These are phyloP conservation scores for Coemansia erecta DNA, from an alignment of 192 early-diverging fungal genomes.

Conservation along the genomic window DNA sequence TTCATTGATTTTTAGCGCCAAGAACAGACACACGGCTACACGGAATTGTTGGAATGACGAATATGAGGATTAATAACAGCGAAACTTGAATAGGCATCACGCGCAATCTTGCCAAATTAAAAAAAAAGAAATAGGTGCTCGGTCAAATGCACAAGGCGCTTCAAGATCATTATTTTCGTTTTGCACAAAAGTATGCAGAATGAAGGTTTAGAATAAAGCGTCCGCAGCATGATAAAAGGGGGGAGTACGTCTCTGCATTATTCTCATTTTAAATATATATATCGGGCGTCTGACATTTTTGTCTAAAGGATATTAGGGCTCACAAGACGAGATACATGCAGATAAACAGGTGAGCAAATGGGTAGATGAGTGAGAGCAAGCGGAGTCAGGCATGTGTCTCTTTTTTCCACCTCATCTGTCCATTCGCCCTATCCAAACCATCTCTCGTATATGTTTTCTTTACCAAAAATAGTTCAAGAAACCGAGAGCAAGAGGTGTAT, in stretches of 20 bases:
- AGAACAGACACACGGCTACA: slow-evolving; percentile 44
- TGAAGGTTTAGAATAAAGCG: no score
- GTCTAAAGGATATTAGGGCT: background rate
- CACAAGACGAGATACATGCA: no score
- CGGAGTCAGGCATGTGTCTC: background rate
- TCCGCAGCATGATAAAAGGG: no score
- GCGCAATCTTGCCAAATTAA: background rate
- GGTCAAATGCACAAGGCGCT: background rate
- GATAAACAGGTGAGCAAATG: background rate
- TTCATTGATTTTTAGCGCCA: slow-evolving; percentile 53
- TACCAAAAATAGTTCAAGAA: background rate
- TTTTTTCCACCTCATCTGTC: no score
- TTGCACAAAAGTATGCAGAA: no score
- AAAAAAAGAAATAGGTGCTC: background rate
- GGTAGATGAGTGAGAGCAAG: background rate
- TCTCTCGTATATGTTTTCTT: no score
- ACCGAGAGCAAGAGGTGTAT: background rate
- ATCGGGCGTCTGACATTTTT: background rate
- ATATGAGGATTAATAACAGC: background rate
- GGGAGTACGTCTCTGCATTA: no score
- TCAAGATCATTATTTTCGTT: background rate
- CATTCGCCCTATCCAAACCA: no score
- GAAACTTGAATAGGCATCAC: background rate
- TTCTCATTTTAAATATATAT: background rate
- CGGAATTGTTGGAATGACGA: background rate